Evolutionary conservation across 371 early-diverging fungal species (phyloP), one percentile per base, ranked within the genome.

Genomic region (Umbelopsis sp.): DNA sequence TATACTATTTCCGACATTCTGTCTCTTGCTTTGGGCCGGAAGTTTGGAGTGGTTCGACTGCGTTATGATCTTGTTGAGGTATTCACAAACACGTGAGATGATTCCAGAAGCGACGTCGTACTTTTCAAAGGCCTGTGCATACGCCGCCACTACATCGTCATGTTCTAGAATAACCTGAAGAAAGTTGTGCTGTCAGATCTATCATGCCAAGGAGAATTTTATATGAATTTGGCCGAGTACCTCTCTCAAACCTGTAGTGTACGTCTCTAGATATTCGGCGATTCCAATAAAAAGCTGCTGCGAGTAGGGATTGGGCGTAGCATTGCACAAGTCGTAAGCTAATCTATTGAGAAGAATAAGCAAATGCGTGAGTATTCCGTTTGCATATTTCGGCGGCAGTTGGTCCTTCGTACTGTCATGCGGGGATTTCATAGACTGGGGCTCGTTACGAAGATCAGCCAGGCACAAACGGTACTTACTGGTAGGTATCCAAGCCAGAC

Each of bases 401-500:
- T 29, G 51, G 22, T 1, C 14, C 50, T 7, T 14, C 41, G 32
- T 29, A 22, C n/a, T 22, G 41, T 38, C 53, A 14, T 48, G 63
- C 45, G 24, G 63, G 20, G 37, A 37, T 32, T 46, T 32, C 22
- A 65, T 20, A 63, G 35, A 11, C 18, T 41, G 65, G 18, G 16
- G 41, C 22, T 20, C 35, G 1, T 20, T 11, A 11, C 20, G 38
- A 9, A 48, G 45, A 20, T 8, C 37, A 22, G 52, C 53, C 44
- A 66, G 51, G 67, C 44, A 52, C 50, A 29, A 22, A 48, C 22
- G 29, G 41, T 16, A 35, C 50, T 32, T 85, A 89, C 87, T 92
- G 91, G 66, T 87, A 89, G 82, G 92, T 91, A 69, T 87, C 88
- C 81, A 92, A 90, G 75, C 89, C 91, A 29, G 85, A 80, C 37